Percentiles rank a stretch among this genome's conserved stretches.
phyloP scores from a whole-genome alignment of 1,284 basidiomycete species.

The Moesziomyces globuligerus region DNA sequence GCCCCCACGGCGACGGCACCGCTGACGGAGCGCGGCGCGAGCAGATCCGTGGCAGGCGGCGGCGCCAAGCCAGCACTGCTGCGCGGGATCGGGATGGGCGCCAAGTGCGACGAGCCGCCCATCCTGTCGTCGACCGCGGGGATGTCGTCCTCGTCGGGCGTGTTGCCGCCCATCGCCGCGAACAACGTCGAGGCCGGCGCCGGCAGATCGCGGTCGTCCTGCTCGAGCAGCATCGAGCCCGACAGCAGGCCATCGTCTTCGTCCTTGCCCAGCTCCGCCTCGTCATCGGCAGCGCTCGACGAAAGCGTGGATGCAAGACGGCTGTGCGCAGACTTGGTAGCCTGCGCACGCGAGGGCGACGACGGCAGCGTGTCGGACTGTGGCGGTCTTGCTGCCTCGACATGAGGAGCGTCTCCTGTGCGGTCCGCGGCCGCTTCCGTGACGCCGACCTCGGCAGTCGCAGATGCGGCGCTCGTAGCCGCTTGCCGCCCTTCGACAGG shows the following conservation, averaged over 20 bases:
- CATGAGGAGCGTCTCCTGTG: neutral
- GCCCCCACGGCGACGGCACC: conserved; percentile 7
- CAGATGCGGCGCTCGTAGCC: neutral
- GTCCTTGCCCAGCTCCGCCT: conserved; percentile 19
- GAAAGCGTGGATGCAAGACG: conserved; percentile 21
- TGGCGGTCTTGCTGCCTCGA: neutral
- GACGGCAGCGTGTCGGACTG: neutral
- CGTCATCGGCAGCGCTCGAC: conserved; percentile 30
- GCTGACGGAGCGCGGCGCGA: conserved; percentile 13
- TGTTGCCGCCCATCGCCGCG: conserved; percentile 28
- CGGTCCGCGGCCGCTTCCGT: no score
- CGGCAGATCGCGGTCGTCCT: conserved; percentile 41
- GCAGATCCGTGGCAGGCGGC: conserved; percentile 16
- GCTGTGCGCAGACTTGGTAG: conserved; percentile 14
- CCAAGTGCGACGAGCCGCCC: conserved; percentile 44
- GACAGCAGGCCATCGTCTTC: conserved; percentile 45
- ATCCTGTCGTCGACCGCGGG: conserved; percentile 54
- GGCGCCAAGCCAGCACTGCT: conserved; percentile 15
- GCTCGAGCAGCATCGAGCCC: conserved; percentile 39
- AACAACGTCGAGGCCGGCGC: conserved; percentile 41
- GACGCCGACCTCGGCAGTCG: neutral
- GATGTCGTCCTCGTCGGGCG: conserved; percentile 55
- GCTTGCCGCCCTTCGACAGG: neutral
- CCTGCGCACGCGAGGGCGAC: conserved; percentile 2
- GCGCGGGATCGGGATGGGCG: conserved; percentile 57